Percentiles rank a stretch among this genome's conserved stretches.
phyloP scores from a whole-genome alignment of 106 monocot genomes.

The Cymbidium sinense region DNA sequence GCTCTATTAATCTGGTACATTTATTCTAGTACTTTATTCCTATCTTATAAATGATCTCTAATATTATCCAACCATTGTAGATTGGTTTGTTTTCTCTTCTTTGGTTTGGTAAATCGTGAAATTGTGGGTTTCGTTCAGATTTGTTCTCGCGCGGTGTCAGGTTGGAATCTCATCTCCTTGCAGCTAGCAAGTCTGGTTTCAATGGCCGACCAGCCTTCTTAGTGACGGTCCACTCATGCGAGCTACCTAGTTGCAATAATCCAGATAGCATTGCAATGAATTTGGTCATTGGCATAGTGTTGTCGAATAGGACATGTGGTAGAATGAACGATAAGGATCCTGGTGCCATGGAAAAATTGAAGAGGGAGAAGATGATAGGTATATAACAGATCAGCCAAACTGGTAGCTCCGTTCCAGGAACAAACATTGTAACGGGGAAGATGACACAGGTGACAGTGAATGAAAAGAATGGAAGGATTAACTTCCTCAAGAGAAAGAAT shows the following conservation, averaged over 20 bases:
- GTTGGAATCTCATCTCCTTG: conserved; percentile 18
- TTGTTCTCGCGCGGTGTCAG: too few relatives aligned
- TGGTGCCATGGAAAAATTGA: conserved; percentile 31
- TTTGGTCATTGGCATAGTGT: conserved; percentile 75
- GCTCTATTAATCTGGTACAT: too few relatives aligned
- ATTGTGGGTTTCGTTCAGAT: too few relatives aligned
- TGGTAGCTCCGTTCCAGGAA: conserved; percentile 48
- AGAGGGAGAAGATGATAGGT: conserved; percentile 37
- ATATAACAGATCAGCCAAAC: conserved; percentile 52
- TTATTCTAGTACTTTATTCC: conserved; percentile 47
- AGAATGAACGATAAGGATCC: conserved; percentile 14
- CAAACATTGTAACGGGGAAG: conserved; percentile 61
- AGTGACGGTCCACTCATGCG: conserved; percentile 59
- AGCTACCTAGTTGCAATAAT: conserved; percentile 52
- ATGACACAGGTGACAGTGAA: conserved; percentile 59
- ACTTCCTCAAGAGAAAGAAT: conserved; percentile 55
- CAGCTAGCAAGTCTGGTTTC: conserved; percentile 42
- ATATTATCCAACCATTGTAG: neutral
- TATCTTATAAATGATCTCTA: conserved; percentile 19
- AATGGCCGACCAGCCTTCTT: conserved; percentile 70
- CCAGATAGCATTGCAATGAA: conserved; percentile 75
- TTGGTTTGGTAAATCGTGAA: neutral
- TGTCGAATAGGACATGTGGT: conserved; percentile 39
- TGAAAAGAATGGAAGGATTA: conserved; percentile 79
- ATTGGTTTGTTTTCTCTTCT: neutral